Evolutionary conservation across 2,329 filamentous ascomycete species (phyloP).

Genomic region (Ilyonectria destructans): DNA sequence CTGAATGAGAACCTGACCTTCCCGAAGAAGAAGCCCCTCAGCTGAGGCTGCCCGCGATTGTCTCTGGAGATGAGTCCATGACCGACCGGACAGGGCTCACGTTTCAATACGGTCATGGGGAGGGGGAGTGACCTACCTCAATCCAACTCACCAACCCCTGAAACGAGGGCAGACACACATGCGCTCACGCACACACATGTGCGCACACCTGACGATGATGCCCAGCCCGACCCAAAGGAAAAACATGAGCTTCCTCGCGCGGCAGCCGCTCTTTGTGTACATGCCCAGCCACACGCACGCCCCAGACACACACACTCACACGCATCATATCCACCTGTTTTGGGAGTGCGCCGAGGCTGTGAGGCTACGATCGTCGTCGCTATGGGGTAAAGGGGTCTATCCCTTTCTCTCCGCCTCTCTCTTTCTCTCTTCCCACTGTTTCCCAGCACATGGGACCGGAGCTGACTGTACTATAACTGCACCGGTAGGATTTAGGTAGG

Average conservation of each 20-base stretch:
- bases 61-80: conserved; percentile 27
- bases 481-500: conserved; percentile 8
- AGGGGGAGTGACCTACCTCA: conserved; percentile 10
- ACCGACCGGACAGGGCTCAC: conserved; percentile 25
- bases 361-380: conserved; percentile 26
- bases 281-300: conserved; percentile 28
- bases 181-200: conserved; percentile 11
- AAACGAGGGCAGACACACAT: conserved; percentile 11
- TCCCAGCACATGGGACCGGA: conserved; percentile 33
- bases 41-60: conserved; percentile 31
- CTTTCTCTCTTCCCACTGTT: conserved; percentile 34
- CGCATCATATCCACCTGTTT: conserved; percentile 28
- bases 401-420: not conserved
- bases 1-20: conserved; percentile 40
- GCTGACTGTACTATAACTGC: conserved; percentile 26
- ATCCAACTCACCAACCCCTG: conserved; percentile 19
- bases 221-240: not conserved
- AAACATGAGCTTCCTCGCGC: conserved; percentile 17
- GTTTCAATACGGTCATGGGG: conserved; percentile 25
- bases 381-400: not conserved
- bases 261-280: conserved; percentile 29
- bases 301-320: conserved; percentile 5
- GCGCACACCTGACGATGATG: conserved; percentile 10
- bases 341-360: conserved; percentile 25
- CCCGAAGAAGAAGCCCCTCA: conserved; percentile 35